Conservation (phyloP, 2,329 filamentous ascomycete genomes). For the Fusarium verrucosum region DNA sequence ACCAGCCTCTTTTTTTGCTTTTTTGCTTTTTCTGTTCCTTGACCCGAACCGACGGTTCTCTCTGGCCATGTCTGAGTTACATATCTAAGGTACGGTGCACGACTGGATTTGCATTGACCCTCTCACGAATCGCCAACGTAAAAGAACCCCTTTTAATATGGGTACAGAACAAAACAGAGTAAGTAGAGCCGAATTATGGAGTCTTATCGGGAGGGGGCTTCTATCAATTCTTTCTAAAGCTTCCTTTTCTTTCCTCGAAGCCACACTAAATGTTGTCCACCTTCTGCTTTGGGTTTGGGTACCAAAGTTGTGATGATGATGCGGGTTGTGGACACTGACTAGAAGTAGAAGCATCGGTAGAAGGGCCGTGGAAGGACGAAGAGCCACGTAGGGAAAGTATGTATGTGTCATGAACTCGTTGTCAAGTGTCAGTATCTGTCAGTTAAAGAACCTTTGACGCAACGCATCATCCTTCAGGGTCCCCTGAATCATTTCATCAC, state of each 20-base stretch:
- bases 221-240: slow-evolving; percentile 28
- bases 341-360: slow-evolving; percentile 32
- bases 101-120: slow-evolving; percentile 9
- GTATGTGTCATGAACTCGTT: slow-evolving; percentile 24
- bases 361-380: slow-evolving; percentile 23
- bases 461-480: background rate
- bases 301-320: background rate
- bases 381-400: background rate
- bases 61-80: slow-evolving; percentile 17
- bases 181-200: slow-evolving; percentile 19
- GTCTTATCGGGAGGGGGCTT: slow-evolving; percentile 22
- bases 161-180: background rate
- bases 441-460: too few species aligned
- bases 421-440: background rate
- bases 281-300: slow-evolving; percentile 30
- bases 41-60: slow-evolving; percentile 39
- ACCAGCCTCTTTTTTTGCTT: background rate
- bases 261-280: slow-evolving; percentile 24
- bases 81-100: too few species aligned
- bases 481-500: slow-evolving; percentile 16
- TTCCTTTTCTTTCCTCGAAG: slow-evolving; percentile 26
- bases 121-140: slow-evolving; percentile 22
- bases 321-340: slow-evolving; percentile 11
- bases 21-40: slow-evolving; percentile 6
- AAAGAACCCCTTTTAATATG: slow-evolving; percentile 22